phyloP scores from a whole-genome alignment of 495 filamentous ascomycete species.

The Tetracladium setigerum region DNA sequence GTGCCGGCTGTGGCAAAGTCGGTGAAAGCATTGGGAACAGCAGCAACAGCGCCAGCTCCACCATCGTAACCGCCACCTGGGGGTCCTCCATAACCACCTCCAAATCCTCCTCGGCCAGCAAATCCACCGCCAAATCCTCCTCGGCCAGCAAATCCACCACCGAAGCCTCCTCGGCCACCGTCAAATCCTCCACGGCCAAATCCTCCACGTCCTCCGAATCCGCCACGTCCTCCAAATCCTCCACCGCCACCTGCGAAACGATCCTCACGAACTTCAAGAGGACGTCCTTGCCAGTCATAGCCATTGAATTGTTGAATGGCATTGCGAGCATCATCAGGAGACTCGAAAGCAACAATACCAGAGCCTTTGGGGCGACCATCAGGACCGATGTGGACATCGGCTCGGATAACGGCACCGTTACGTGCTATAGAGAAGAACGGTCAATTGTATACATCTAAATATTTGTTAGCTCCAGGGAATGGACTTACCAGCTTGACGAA shows the following conservation, averaged over 20 bases:
- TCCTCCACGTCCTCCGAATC: constrained; percentile 43
- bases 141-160: constrained; percentile 44
- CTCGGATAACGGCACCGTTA: constrained; percentile 83
- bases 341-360: constrained; percentile 95
- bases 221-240: constrained; percentile 38
- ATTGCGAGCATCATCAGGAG: constrained; percentile 85
- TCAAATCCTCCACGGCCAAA: constrained; percentile 36
- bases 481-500: constrained; percentile 87
- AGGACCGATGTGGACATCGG: constrained; percentile 87
- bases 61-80: constrained; percentile 33
- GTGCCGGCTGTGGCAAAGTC: constrained; percentile 85
- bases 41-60: constrained; percentile 35
- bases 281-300: constrained; percentile 95
- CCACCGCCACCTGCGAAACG: constrained; percentile 69
- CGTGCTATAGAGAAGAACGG: constrained; percentile 28
- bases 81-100: constrained; percentile 35
- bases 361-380: constrained; percentile 94
- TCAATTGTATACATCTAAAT: constrained; percentile 18
- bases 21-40: constrained; percentile 90
- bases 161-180: constrained; percentile 44
- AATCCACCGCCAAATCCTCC: constrained; percentile 30
- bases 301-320: constrained; percentile 97
- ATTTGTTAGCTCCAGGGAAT: constrained; percentile 15
- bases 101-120: constrained; percentile 34
- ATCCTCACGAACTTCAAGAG: constrained; percentile 92